Evolutionary conservation across 2,329 filamentous ascomycete genomes (phyloP).

Genomic region (Calonectria pseudoturangicola): DNA sequence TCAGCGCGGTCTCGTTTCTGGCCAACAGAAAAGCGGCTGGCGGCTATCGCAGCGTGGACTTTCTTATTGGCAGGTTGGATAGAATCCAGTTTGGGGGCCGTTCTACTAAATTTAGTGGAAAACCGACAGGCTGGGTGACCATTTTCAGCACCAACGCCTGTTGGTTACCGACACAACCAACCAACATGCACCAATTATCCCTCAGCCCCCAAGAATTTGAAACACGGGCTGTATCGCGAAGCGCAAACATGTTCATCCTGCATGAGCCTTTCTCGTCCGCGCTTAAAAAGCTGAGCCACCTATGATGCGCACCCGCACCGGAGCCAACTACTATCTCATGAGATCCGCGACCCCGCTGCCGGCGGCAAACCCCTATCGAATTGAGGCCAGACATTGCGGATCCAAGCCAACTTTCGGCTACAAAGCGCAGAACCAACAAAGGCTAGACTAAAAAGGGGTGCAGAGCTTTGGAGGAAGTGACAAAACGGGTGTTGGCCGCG

Average conservation of each 20-base stretch:
- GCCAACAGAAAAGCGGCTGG: neutral
- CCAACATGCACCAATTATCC: conserved; percentile 1
- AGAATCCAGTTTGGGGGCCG: conserved; percentile 4
- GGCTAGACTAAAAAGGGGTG: neutral
- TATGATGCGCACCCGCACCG: neutral
- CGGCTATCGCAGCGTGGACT: neutral
- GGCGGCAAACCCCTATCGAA: neutral
- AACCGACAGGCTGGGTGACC: neutral
- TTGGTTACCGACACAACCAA: conserved; percentile 12
- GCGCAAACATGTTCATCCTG: neutral
- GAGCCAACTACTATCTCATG: too few species aligned
- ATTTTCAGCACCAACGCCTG: neutral
- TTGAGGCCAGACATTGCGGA: conserved; percentile 4
- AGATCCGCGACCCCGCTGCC: neutral
- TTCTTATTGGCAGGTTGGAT: neutral
- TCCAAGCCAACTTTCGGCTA: neutral
- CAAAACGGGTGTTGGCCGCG: neutral
- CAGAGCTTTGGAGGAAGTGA: neutral
- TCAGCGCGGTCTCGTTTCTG: neutral
- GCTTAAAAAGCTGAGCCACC: neutral
- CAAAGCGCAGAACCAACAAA: neutral
- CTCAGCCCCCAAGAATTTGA: neutral
- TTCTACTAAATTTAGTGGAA: conserved; percentile 11
- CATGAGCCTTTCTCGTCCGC: neutral
- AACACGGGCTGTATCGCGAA: neutral